These are phyloP conservation scores for Nakaseomyces nivariensis DNA, from an alignment of 1,139 yeast species.

Conservation along the genomic window DNA sequence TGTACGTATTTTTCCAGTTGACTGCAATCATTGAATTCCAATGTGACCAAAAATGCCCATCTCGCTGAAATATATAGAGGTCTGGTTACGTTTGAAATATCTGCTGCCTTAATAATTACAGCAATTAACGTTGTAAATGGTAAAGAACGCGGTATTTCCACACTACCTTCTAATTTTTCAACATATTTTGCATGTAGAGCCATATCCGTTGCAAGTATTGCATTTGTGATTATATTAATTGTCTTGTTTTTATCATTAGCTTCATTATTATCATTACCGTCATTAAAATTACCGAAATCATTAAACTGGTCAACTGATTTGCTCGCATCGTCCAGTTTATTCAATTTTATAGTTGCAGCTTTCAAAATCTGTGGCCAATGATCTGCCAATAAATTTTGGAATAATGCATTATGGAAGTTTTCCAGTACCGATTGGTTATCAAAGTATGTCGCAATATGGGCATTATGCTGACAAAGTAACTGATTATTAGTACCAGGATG, in stretches of 20 bases:
- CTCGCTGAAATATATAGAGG: conserved; percentile 65
- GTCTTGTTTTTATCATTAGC: neutral
- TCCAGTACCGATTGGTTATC: conserved; percentile 68
- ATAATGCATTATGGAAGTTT: conserved; percentile 71
- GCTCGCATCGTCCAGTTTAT: neutral
- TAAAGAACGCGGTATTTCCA: conserved; percentile 7
- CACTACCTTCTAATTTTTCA: conserved; percentile 13
- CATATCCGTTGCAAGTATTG: conserved; percentile 88
- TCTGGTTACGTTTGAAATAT: conserved; percentile 83
- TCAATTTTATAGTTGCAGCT: conserved; percentile 7
- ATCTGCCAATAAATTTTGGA: conserved; percentile 46
- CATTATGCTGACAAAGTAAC: conserved; percentile 49
- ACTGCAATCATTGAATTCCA: conserved; percentile 68
- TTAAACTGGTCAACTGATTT: neutral
- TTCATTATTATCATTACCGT: conserved; percentile 1
- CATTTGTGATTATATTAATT: conserved; percentile 20
- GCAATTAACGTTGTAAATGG: conserved; percentile 39
- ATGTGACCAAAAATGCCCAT: conserved; percentile 73
- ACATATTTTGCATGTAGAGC: conserved; percentile 76
- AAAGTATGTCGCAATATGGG: conserved; percentile 58
- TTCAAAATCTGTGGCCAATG: conserved; percentile 51
- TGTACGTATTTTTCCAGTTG: conserved; percentile 37
- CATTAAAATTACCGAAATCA: conserved; percentile 5
- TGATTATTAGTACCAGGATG: conserved; percentile 92
- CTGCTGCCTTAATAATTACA: conserved; percentile 81